Evolutionary conservation across 2,329 filamentous ascomycete species (phyloP), one percentile per base, ranked within the genome.

Genomic region (Fusarium gaditjirri): DNA sequence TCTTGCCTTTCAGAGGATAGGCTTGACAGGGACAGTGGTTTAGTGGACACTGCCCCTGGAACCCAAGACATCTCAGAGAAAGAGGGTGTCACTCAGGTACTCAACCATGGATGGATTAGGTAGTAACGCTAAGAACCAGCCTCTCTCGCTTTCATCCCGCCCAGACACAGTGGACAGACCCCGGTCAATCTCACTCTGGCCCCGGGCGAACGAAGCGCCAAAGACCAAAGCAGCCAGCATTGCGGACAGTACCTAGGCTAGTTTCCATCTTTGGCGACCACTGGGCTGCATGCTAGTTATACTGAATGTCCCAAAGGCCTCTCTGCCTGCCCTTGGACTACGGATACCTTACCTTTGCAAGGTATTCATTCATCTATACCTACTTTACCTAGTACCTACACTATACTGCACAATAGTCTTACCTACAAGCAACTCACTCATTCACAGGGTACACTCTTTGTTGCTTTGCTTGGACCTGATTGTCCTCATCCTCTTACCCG

Each of bases 221-320:
- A 56, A 71, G 64, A 71, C 73, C 64, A 67, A 64, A 68, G 49
- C 53, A 66, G 61, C 55, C 61, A 69, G 64, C 64, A 74, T 62
- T 60, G 49, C 72, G 59, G 62, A 69, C 62, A 61, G 61, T 65
- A n/a, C n/a, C n/a, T n/a, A 29, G 27, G 27, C 9, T 71, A 62
- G 72, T 74, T 67, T 70, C 33, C 70, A 71, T 66, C 49, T 61
- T 61, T 64, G 54, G 47, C 58, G 65, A 59, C 65, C 57, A 57
- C 68, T 69, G 57, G 53, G 63, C 49, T 70, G 47, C 27, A 21
- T 58, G 53, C 42, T 38, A 29, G 27, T 29, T 29, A 29, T 47
- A 19, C 52, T 44, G 38, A 29, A 31, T 35, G 11, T 59, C 19
- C 29, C 41, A 33, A 21, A 39, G 35, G 25, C 23, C 35, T 23